phyloP scores from a whole-genome alignment of 495 filamentous ascomycete species.

The Hypoxylon subgilvum region DNA sequence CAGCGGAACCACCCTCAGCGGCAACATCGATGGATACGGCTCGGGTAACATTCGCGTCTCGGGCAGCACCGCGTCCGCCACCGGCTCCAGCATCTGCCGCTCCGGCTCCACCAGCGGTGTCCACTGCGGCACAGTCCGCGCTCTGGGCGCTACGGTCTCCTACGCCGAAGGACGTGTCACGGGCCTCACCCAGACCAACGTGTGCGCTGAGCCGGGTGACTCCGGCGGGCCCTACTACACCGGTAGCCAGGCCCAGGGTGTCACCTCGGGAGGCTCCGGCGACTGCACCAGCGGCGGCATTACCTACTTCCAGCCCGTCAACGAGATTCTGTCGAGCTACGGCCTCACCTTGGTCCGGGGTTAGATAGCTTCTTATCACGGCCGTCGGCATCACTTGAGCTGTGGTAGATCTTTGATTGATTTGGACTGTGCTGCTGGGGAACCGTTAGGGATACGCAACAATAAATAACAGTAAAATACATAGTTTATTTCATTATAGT shows the following conservation, averaged over 20 bases:
- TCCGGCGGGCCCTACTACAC: constrained; percentile 37
- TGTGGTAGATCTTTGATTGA: constrained; percentile 26
- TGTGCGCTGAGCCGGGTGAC: constrained; percentile 39
- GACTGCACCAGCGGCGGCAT: constrained; percentile 34
- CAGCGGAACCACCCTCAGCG: constrained; percentile 31
- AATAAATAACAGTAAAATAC: too few relatives aligned
- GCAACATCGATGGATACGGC: constrained; percentile 36
- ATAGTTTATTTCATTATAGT: too few relatives aligned
- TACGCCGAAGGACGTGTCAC: constrained; percentile 38
- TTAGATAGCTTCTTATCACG: constrained; percentile 12
- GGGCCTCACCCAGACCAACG: constrained; percentile 36
- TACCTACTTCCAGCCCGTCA: constrained; percentile 41
- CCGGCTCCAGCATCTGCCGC: constrained; percentile 35
- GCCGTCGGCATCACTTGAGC: constrained; percentile 11
- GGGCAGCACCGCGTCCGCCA: constrained; percentile 34
- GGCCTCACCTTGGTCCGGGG: constrained; percentile 34
- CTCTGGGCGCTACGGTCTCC: constrained; percentile 34
- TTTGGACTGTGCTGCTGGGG: constrained; percentile 22
- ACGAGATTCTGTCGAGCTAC: constrained; percentile 41
- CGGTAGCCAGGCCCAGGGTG: constrained; percentile 37
- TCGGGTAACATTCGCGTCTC: constrained; percentile 27
- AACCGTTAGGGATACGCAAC: neutral
- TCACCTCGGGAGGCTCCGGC: constrained; percentile 39
- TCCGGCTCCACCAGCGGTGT: constrained; percentile 38
- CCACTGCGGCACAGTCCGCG: constrained; percentile 34